These are phyloP conservation scores for Sporisorium graminicola DNA, from an alignment of 1,284 basidiomycete species.

Conservation along the genomic window DNA sequence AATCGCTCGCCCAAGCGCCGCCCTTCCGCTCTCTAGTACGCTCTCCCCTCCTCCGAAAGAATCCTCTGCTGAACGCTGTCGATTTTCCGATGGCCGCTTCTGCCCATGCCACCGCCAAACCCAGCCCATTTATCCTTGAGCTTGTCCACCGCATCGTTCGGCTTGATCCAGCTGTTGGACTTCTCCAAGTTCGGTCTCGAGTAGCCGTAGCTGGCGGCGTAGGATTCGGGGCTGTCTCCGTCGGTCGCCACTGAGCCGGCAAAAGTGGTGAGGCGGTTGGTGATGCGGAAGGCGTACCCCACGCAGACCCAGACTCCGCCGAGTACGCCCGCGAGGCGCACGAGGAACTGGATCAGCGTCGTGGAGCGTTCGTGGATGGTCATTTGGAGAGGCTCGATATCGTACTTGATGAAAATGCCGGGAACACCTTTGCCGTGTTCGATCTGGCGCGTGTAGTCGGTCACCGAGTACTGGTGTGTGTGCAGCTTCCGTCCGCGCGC, in stretches of 20 bases:
- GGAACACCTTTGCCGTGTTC: conserved; percentile 84
- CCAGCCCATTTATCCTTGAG: conserved; percentile 46
- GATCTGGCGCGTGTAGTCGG: conserved; percentile 85
- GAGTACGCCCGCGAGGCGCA: conserved; percentile 75
- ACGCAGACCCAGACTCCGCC: conserved; percentile 70
- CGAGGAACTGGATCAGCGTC: conserved; percentile 82
- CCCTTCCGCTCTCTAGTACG: conserved; percentile 11
- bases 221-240: conserved; percentile 33
- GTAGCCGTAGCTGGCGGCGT: conserved; percentile 43
- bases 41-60: conserved; percentile 50
- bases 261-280: conserved; percentile 44
- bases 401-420: conserved; percentile 75
- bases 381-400: conserved; percentile 89
- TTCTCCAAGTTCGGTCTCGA: conserved; percentile 14
- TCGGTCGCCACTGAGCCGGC: conserved; percentile 28
- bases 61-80: conserved; percentile 56
- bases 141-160: conserved; percentile 34
- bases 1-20: not conserved
- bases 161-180: conserved; percentile 18
- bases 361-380: conserved; percentile 89
- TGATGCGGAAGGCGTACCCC: conserved; percentile 56
- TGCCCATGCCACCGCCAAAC: conserved; percentile 21
- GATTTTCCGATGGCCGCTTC: conserved; percentile 36
- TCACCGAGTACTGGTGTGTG: conserved; percentile 95
- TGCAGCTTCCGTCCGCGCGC: conserved; percentile 74